These are phyloP conservation scores for Rhazya stricta DNA, from an alignment of 257 asterid genomes.

Conservation along the genomic window DNA sequence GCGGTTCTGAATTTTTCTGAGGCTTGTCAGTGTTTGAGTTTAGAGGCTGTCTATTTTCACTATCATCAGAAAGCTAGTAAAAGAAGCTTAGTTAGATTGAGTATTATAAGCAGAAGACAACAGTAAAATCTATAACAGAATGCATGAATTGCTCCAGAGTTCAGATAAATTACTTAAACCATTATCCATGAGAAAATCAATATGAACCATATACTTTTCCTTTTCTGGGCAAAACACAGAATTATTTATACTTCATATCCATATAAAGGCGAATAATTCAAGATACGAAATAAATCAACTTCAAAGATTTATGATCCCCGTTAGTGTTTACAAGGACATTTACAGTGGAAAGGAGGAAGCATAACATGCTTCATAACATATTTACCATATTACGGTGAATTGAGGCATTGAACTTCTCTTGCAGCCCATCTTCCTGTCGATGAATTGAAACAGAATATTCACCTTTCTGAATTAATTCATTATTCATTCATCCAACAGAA, in stretches of 20 bases:
- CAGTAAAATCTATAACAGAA: not conserved
- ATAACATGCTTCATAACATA: slow-evolving; percentile 18
- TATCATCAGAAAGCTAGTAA: slow-evolving; percentile 28
- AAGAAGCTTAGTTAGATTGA: not conserved
- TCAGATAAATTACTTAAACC: not conserved
- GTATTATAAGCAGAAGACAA: not conserved
- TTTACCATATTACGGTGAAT: slow-evolving; percentile 22
- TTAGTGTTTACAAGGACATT: not conserved
- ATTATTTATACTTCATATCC: not conserved
- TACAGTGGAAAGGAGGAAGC: not conserved
- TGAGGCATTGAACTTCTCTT: slow-evolving; percentile 41
- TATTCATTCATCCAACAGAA: not conserved
- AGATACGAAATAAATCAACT: not conserved
- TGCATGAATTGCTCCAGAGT: not conserved
- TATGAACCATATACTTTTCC: no score
- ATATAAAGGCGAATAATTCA: not conserved
- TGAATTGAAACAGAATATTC: slow-evolving; percentile 1
- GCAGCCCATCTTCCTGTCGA: slow-evolving; percentile 47
- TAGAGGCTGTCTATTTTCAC: slow-evolving; percentile 20
- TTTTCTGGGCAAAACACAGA: no score
- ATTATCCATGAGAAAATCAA: not conserved
- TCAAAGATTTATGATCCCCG: not conserved
- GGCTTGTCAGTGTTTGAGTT: slow-evolving; percentile 24
- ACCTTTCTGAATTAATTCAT: not conserved
- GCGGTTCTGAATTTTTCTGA: slow-evolving; percentile 26